Base-by-base conservation (phyloP, 2,329 filamentous ascomycete genomes). In the Fusarium sarcochroum region DNA sequence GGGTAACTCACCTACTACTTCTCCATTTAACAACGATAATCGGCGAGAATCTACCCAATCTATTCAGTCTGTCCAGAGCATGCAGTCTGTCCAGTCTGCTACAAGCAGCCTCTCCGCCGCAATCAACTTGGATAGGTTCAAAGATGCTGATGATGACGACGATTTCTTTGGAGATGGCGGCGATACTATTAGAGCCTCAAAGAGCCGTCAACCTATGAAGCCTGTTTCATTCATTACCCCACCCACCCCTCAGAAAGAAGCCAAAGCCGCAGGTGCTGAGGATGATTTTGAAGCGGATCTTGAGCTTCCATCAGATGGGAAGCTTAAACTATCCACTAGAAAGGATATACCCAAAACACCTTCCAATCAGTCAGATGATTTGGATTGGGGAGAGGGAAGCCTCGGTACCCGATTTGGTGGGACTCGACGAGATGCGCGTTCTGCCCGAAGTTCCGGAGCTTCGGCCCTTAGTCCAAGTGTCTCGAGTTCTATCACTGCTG, bases 361-460 rank as follows among this genome's bases (percentile, higher is more conserved):
- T 6, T 84, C 85, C 15, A 79, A 83, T 30, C 86, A 85, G 66
- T 81, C 82, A 50, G 93, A 97, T 52, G 94, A 97, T 65, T 89
- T 97, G 71, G 94, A 98, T 76, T 97, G 95, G 92, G 93, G 92
- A 52, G 96, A 98, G 80, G 94, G 94, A 56, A 98, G 94, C 77
- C 85, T 98, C 61, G 94, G 95, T 38, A 97, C 95, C 44, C 89
- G 95, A 58, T 95, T 94, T 80, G 94, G 92, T 38, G 95, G 95
- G 44, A 97, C 93, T 15, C 87, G 90, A 69, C 89, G 93, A 73
- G 93, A 95, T 74, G 87, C 86, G n/a, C 89, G 89, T 40, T 94
- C 93, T 48, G 90, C 90, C 74, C 90, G 93, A 73, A 96, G 93
- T 81, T 97, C 94, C 1, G 95, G 93, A 18, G 89, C 91, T 35